These are phyloP conservation scores for Paraphoma sp. DNA, from an alignment of 2,329 filamentous ascomycete species.

Conservation along the genomic window DNA sequence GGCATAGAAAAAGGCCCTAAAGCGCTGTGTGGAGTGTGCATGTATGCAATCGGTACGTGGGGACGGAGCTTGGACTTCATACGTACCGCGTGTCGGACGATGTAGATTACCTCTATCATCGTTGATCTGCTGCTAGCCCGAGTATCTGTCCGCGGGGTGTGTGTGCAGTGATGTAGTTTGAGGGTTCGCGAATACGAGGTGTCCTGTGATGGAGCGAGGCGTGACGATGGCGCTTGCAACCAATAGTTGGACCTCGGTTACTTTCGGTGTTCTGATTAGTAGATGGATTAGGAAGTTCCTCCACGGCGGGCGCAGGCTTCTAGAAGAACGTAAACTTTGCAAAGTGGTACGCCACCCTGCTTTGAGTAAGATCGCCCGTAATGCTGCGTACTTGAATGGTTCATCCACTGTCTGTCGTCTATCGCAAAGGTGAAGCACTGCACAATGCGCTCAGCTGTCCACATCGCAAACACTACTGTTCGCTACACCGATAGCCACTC, in stretches of 20 bases:
- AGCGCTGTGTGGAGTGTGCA: conserved; percentile 10
- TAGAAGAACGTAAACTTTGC: not conserved
- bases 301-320: not conserved
- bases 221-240: conserved; percentile 1
- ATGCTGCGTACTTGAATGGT: not conserved
- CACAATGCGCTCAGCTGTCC: not conserved
- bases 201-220: conserved; percentile 2
- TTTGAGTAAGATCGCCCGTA: not conserved
- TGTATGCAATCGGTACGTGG: conserved; percentile 8
- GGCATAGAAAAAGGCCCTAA: conserved; percentile 14
- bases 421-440: not conserved
- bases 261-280: conserved; percentile 4
- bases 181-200: conserved; percentile 11
- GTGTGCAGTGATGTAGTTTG: conserved; percentile 6
- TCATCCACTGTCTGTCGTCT: not conserved
- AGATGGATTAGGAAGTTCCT: not conserved
- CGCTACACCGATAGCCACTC: not conserved
- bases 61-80: conserved; percentile 15
- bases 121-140: conserved; percentile 6
- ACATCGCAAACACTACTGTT: not conserved
- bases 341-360: not conserved
- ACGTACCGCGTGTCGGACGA: conserved; percentile 60
- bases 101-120: conserved; percentile 57
- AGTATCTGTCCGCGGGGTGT: conserved; percentile 2
- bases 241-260: conserved; percentile 19